Evolutionary conservation across 768 basidiomycete genomes (phyloP), one percentile per base, ranked within the genome.

Genomic region (Russula emetica): DNA sequence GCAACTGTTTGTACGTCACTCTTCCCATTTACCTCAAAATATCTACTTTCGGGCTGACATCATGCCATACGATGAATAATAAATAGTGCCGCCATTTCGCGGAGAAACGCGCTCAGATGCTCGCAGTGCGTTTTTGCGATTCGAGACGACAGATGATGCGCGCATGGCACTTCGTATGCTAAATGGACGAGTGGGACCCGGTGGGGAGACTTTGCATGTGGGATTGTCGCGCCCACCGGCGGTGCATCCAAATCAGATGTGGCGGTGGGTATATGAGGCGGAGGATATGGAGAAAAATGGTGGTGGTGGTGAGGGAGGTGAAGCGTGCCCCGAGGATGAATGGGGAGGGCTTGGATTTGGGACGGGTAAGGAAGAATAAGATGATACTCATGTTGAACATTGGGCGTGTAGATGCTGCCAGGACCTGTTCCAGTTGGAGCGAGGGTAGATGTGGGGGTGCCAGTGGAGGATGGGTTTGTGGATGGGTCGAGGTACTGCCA

Each of bases 51-150:
- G 14, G n/a, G n/a, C n/a, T n/a, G n/a, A n/a, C n/a, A n/a, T n/a
- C n/a, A 32, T 11, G 28, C 18, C 28, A 3, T 30, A 14, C 1
- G 11, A 20, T 9, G 16, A 28, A 34, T 26, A 18, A 28, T 20
- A 63, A n/a, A n/a, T n/a, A n/a, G 62, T 63, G 26, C 57, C 55
- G 5, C 58, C 62, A 3, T 63, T 59, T 22, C 52, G 45, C 16
- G 16, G 52, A 9, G 52, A 54, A 54, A 9, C 24, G 3, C 50
- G 52, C 14, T 38, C 58, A 20, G 26, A 11, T 10, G 36, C 24
- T 10, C 63, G 63, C 9, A 1, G 38, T 26, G 63, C 58, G 3
- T 44, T 49, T 30, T 22, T 60, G 38, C 18, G 36, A 0, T 50
- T 60, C n/a, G 24, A 5, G 2, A 16, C 36, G 11, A n/a, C n/a